Base-by-base conservation (phyloP, 1,284 basidiomycete genomes). In the Boletus smithii region DNA sequence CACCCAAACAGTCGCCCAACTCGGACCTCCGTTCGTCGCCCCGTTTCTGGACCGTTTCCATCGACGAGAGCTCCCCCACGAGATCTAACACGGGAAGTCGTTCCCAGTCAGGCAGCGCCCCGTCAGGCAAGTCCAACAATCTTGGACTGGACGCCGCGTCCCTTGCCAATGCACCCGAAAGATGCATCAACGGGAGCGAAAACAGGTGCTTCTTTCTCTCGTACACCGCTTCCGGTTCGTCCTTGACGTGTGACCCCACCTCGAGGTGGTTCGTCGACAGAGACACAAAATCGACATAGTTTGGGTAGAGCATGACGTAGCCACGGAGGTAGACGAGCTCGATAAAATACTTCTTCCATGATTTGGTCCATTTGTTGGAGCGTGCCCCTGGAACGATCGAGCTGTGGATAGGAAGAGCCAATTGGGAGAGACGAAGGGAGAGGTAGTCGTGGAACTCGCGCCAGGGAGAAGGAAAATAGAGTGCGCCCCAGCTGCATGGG, bases 331-430 rank as follows among this genome's bases (percentile, higher is more conserved):
- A 88, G 30, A 80, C 81, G 44, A 91, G 73, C 65, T 92, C 89
- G 65, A 91, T 91, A 63, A 91, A 88, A 66, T 85, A 91, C 53
- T 83, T 84, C 65, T 92, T 92, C 90, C 89, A 92, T 8, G 86
- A 89, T 41, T 76, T 75, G 14, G 76, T 74, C 90, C 90, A 92
- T 27, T 72, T 70, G 69, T 88, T 91, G 18, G 88, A 91, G 30
- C 88, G 81, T 18, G 89, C 79, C 18, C 77, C 69, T 0, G 85
- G 85, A 17, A 91, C 86, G 52, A 91, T 70, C 29, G 69, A 52
- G 26, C 67, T 65, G 5, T 69, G 63, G 44, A 81, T 67, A 9
- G 72, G 61, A 44, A 80, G 56, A 38, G 64, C 61, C 29, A 61
- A 46, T 48, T 79, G 73, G 5, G 79, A 76, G 20, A 90, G 75